Conservation (phyloP, 176 grass and related monocot species). For the Cenchrus americanus region DNA sequence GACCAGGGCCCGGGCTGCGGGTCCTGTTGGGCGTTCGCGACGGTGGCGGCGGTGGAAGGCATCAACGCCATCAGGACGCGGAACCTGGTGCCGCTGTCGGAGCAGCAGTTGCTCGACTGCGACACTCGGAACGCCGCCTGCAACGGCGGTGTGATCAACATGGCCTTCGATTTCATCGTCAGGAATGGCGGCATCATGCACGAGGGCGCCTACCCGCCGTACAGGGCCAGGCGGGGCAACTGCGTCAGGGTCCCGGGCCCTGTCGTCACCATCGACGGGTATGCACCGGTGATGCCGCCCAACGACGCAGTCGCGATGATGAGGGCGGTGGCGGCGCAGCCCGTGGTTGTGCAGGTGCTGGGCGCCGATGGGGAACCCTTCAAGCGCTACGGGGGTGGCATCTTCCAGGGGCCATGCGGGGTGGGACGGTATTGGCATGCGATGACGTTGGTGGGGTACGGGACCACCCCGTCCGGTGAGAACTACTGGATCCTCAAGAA, state of each 20-base stretch:
- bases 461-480: neutral
- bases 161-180: neutral
- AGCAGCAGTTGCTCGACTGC: slow-evolving; percentile 47
- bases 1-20: slow-evolving; percentile 38
- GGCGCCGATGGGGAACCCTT: slow-evolving; percentile 23
- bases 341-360: slow-evolving; percentile 49
- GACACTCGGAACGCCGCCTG: neutral
- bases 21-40: slow-evolving; percentile 57
- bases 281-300: neutral
- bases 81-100: slow-evolving; percentile 27
- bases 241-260: neutral
- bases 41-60: slow-evolving; percentile 22
- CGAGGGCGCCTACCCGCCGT: slow-evolving; percentile 33
- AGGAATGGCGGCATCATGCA: neutral
- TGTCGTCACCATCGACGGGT: neutral
- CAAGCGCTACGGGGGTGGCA: slow-evolving; percentile 19
- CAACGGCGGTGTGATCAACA: neutral
- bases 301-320: slow-evolving; percentile 25
- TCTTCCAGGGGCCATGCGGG: slow-evolving; percentile 42
- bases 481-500: neutral
- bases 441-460: neutral
- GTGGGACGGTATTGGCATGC: neutral
- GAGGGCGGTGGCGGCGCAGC: slow-evolving; percentile 49
- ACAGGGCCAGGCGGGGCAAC: neutral
- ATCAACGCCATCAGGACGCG: slow-evolving; percentile 42